Evolutionary conservation across 2,329 filamentous ascomycete genomes (phyloP).

Genomic region (Coleophoma cylindrospora): DNA sequence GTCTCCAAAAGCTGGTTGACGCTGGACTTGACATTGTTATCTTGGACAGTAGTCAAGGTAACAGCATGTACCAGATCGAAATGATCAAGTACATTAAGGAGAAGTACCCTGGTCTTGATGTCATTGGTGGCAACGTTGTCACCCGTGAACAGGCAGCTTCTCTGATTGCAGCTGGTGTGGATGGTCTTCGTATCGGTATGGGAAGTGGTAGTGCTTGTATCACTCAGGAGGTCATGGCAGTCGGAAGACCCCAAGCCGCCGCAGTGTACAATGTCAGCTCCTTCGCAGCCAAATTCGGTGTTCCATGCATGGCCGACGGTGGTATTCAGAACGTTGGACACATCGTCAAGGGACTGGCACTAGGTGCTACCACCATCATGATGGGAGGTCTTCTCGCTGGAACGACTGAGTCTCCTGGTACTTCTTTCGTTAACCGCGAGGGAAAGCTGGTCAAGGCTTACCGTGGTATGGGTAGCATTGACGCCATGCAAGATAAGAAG

Average conservation of each 20-base stretch:
- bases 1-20: conserved; percentile 83
- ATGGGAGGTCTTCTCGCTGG: conserved; percentile 98
- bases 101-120: conserved; percentile 79
- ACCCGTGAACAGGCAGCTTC: conserved; percentile 92
- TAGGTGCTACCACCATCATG: conserved; percentile 95
- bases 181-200: conserved; percentile 98
- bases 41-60: conserved; percentile 94
- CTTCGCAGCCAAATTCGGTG: conserved; percentile 89
- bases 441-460: conserved; percentile 99
- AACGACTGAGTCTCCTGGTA: conserved; percentile 94
- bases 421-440: conserved; percentile 92
- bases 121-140: conserved; percentile 98
- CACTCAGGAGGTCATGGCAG: conserved; percentile 99
- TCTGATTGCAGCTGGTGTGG: conserved; percentile 88
- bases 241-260: conserved; percentile 91
- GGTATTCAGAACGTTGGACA: conserved; percentile 98
- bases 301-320: conserved; percentile 96
- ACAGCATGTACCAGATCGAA: conserved; percentile 97
- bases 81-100: conserved; percentile 97
- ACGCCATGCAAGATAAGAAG: conserved; percentile 99
- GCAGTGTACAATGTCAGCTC: conserved; percentile 84
- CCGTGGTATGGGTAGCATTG: conserved; percentile 97
- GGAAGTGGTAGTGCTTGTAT: conserved; percentile 97
- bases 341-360: conserved; percentile 95
- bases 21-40: conserved; percentile 94